A percentile compares a stretch with the other conserved stretches of the same genome.
Conservation (phyloP, 2,329 filamentous ascomycete species). For the Microsporum audouinii region DNA sequence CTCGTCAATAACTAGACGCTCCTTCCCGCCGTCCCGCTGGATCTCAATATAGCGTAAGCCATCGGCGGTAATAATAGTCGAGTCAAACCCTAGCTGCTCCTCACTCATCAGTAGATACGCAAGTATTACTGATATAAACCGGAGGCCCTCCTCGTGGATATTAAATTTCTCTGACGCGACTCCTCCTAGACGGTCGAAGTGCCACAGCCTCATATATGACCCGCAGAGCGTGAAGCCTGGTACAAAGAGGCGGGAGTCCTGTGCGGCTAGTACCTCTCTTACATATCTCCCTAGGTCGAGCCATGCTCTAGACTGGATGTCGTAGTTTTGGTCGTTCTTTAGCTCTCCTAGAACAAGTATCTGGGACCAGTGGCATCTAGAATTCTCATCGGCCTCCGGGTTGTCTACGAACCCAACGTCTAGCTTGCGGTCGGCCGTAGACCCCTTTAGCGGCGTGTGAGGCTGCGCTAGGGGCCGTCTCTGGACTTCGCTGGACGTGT, state of each 20-base stretch:
- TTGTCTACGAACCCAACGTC: slow-evolving; percentile 27
- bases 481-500: background rate
- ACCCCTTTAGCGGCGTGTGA: slow-evolving; percentile 20
- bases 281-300: slow-evolving; percentile 20
- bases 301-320: slow-evolving; percentile 20
- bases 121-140: slow-evolving; percentile 2
- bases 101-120: slow-evolving; percentile 26
- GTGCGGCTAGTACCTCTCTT: slow-evolving; percentile 7
- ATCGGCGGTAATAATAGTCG: slow-evolving; percentile 25
- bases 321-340: slow-evolving; percentile 15
- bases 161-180: slow-evolving; percentile 27
- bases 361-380: slow-evolving; percentile 29
- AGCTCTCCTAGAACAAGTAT: slow-evolving; percentile 37
- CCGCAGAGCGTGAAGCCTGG: slow-evolving; percentile 41
- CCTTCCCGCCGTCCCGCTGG: slow-evolving; percentile 15
- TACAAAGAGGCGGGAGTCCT: slow-evolving; percentile 25
- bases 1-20: slow-evolving; percentile 34
- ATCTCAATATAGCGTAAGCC: slow-evolving; percentile 7
- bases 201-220: slow-evolving; percentile 37
- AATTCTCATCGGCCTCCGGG: slow-evolving; percentile 15
- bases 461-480: slow-evolving; percentile 17
- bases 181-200: slow-evolving; percentile 38
- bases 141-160: slow-evolving; percentile 7
- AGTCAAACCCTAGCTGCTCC: slow-evolving; percentile 36
- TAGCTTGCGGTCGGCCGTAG: slow-evolving; percentile 24